Percentiles rank a stretch among this genome's conserved stretches.
Conservation (phyloP, 768 basidiomycete species). For the Rhizopogon roseolus region DNA sequence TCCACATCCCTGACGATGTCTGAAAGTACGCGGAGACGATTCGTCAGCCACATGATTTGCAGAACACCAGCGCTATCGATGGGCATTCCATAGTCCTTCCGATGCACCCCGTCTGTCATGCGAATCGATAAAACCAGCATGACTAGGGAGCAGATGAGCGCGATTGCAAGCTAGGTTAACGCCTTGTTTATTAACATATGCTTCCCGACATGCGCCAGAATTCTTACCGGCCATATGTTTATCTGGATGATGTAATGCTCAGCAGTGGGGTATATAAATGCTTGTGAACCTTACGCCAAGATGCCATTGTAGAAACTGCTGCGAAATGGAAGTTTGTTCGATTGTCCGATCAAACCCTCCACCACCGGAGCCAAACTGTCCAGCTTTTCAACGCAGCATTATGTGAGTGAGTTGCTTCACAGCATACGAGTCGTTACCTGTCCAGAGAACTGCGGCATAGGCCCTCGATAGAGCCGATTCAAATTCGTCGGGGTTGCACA, state of each 20-base stretch:
- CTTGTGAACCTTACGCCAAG: slow-evolving; percentile 8
- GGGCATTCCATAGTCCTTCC: not conserved
- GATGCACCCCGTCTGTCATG: not conserved
- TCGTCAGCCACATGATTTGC: slow-evolving; percentile 9
- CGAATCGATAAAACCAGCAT: not conserved
- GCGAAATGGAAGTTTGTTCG: slow-evolving; percentile 4
- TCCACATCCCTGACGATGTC: not conserved
- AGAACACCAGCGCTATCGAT: slow-evolving; percentile 7
- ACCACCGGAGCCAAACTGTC: slow-evolving; percentile 2
- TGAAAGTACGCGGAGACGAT: slow-evolving; percentile 2
- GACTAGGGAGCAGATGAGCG: slow-evolving; percentile 1
- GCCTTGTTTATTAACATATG: not conserved
- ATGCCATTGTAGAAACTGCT: slow-evolving; percentile 6
- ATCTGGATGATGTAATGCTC: not conserved
- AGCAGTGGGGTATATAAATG: not conserved
- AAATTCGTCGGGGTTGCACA: not conserved
- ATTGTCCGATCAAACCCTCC: slow-evolving; percentile 5
- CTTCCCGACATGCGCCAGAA: not conserved
- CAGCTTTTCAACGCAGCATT: not conserved
- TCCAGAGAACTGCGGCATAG: slow-evolving; percentile 8
- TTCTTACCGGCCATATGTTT: slow-evolving; percentile 11
- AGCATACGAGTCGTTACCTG: not conserved
- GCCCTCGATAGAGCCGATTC: slow-evolving; percentile 1
- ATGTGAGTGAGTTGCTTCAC: not conserved
- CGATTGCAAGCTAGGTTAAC: slow-evolving; percentile 2